phyloP scores from a whole-genome alignment of 2,329 filamentous ascomycete species.

The Clathrospora elynae region DNA sequence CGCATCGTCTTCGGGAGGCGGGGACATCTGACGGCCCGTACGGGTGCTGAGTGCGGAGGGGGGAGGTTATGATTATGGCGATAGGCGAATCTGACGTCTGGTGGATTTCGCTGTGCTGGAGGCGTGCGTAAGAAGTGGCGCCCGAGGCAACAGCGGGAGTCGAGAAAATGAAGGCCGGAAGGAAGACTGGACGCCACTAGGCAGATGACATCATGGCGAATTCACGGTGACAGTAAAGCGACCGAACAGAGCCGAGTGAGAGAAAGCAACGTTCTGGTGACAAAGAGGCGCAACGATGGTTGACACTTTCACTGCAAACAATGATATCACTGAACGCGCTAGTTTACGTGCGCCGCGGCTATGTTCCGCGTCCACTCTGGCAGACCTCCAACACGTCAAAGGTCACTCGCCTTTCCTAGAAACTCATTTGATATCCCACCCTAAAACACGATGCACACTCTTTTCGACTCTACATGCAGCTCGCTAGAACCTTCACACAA shows the following conservation, averaged over 20 bases:
- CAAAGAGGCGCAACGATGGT: slow-evolving; percentile 2
- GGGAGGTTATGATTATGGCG: neutral
- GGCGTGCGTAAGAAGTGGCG: slow-evolving; percentile 8
- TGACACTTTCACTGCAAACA: slow-evolving; percentile 11
- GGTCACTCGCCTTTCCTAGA: too few relatives aligned
- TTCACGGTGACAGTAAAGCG: neutral
- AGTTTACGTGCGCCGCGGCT: slow-evolving; percentile 19
- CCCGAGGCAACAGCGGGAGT: slow-evolving; percentile 23
- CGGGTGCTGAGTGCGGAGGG: too few relatives aligned
- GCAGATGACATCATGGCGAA: neutral
- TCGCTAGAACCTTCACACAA: too few relatives aligned
- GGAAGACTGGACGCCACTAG: neutral
- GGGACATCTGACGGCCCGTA: slow-evolving; percentile 12
- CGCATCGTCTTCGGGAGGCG: slow-evolving; percentile 15
- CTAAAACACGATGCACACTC: too few relatives aligned
- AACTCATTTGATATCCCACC: too few relatives aligned
- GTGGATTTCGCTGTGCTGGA: neutral
- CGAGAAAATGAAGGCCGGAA: slow-evolving; percentile 2
- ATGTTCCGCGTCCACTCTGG: slow-evolving; percentile 12
- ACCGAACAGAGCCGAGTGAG: neutral
- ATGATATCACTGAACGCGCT: slow-evolving; percentile 34
- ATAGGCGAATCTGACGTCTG: neutral
- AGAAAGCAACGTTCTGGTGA: neutral
- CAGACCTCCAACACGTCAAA: neutral
- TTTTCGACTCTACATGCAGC: too few relatives aligned